Conservation (phyloP, 1,139 yeast species). For the Hanseniaspora gamundiae region DNA sequence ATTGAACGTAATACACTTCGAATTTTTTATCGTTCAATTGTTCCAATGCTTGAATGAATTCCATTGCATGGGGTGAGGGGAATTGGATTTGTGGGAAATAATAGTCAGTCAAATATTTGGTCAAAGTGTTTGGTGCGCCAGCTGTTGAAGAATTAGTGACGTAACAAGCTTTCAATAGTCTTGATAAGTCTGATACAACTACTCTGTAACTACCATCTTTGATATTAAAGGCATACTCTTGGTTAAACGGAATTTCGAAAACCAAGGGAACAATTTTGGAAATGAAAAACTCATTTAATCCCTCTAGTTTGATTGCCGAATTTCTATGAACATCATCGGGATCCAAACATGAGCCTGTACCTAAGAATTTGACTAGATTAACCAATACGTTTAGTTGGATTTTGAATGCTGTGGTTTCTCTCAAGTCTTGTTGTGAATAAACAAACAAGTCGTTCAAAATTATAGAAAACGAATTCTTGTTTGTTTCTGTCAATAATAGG, state of each 20-base stretch:
- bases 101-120: conserved; percentile 36
- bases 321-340: conserved; percentile 39
- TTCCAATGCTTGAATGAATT: conserved; percentile 45
- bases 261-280: conserved; percentile 56
- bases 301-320: conserved; percentile 47
- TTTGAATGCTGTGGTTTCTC: conserved; percentile 46
- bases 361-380: conserved; percentile 56
- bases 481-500: conserved; percentile 56
- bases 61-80: conserved; percentile 41
- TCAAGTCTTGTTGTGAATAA: conserved; percentile 48
- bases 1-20: conserved; percentile 50
- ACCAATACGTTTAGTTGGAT: conserved; percentile 58
- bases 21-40: conserved; percentile 45
- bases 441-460: conserved; percentile 56
- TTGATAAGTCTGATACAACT: conserved; percentile 63
- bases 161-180: conserved; percentile 53
- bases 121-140: conserved; percentile 27
- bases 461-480: conserved; percentile 48
- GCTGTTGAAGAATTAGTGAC: conserved; percentile 11
- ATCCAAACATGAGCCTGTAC: conserved; percentile 55
- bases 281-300: conserved; percentile 58
- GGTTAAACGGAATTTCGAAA: conserved; percentile 72
- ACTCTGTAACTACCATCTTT: conserved; percentile 72
- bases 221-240: conserved; percentile 43
- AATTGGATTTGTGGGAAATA: conserved; percentile 53